Conservation (phyloP, 179 eudicot species). For the Corrigiola litoralis region DNA sequence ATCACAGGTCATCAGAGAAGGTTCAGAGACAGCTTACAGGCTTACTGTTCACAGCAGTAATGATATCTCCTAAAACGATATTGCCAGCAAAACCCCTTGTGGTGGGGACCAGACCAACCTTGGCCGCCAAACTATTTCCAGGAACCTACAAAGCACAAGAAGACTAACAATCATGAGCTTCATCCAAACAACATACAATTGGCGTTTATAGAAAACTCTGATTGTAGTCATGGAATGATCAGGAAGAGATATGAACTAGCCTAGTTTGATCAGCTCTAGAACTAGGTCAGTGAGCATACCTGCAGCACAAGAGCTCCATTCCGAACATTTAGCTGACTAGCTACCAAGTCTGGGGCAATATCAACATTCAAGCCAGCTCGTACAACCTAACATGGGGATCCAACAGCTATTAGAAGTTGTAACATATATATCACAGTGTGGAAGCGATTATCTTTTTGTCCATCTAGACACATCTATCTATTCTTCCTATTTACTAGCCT, state of each 20-base stretch:
- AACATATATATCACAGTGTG: background rate
- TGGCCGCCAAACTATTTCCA: slow-evolving; percentile 76
- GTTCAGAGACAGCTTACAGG: slow-evolving; percentile 47
- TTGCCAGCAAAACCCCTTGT: slow-evolving; percentile 98
- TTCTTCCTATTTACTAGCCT: background rate
- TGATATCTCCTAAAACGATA: slow-evolving; percentile 82
- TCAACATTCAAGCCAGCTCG: slow-evolving; percentile 82
- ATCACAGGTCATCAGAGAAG: background rate
- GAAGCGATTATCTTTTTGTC: background rate
- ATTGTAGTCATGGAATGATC: too few relatives aligned
- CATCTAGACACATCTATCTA: background rate
- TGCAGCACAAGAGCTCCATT: slow-evolving; percentile 85
- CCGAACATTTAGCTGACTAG: slow-evolving; percentile 88
- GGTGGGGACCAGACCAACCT: slow-evolving; percentile 84
- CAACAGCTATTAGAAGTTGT: slow-evolving; percentile 14
- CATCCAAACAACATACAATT: background rate
- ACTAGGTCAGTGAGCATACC: slow-evolving; percentile 30
- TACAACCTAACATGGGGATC: slow-evolving; percentile 46
- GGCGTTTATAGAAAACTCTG: background rate
- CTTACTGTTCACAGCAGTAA: slow-evolving; percentile 68
- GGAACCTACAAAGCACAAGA: slow-evolving; percentile 68
- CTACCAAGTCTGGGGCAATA: slow-evolving; percentile 82
- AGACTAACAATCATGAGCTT: background rate
- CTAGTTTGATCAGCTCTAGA: background rate
- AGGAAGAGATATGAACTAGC: too few relatives aligned